Conservation (phyloP, 305 asterid species). For the Solanum hybrid region DNA sequence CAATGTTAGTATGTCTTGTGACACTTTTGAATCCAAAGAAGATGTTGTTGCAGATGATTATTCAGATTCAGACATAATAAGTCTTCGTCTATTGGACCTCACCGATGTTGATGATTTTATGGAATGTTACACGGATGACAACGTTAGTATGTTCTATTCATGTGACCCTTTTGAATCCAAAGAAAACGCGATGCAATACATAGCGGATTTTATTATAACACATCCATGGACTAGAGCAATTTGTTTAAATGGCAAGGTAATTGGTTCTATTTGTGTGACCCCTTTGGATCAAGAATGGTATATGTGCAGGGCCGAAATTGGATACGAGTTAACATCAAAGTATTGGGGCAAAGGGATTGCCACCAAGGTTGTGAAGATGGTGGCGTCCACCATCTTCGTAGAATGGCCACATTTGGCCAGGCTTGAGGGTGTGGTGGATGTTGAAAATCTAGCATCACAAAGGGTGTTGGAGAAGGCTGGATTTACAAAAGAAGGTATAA, state of each 20-base stretch:
- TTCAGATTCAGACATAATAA: slow-evolving; percentile 20
- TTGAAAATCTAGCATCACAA: slow-evolving; percentile 55
- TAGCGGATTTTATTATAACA: slow-evolving; percentile 6
- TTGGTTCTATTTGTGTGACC: slow-evolving; percentile 41
- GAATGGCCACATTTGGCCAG: slow-evolving; percentile 63
- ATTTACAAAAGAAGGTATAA: slow-evolving; percentile 46
- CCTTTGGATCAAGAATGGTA: slow-evolving; percentile 10
- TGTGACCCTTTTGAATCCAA: slow-evolving; percentile 33
- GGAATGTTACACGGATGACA: slow-evolving; percentile 44
- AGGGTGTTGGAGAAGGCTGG: slow-evolving; percentile 74
- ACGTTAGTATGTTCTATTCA: slow-evolving; percentile 46
- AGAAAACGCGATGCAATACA: slow-evolving; percentile 31
- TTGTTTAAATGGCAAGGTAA: slow-evolving; percentile 39
- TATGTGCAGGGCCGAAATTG: slow-evolving; percentile 50
- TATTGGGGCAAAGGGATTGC: slow-evolving; percentile 62
- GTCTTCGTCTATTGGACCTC: slow-evolving; percentile 40
- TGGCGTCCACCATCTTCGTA: slow-evolving; percentile 16
- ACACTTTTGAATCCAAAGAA: neutral
- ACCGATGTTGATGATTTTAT: slow-evolving; percentile 56
- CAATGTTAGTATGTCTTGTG: neutral
- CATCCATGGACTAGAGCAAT: slow-evolving; percentile 56
- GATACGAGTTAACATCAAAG: slow-evolving; percentile 47
- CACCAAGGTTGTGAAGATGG: slow-evolving; percentile 11
- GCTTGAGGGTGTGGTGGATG: slow-evolving; percentile 51
- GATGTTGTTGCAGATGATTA: neutral